Conservation (phyloP, 1,139 yeast species). For the Diutina scorzettiae region DNA sequence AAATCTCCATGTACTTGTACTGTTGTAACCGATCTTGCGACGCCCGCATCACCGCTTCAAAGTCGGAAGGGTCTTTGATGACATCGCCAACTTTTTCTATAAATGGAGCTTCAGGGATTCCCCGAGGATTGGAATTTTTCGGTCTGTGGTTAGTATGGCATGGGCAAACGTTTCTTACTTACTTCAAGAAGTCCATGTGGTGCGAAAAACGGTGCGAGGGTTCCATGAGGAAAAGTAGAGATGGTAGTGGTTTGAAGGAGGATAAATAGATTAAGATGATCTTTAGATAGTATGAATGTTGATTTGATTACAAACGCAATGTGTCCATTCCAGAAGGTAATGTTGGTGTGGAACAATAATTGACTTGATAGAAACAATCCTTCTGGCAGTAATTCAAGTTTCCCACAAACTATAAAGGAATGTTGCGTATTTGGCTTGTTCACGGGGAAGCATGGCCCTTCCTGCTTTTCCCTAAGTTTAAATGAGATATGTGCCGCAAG, state of each 20-base stretch:
- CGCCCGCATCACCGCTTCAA: slow-evolving; percentile 51
- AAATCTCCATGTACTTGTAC: slow-evolving; percentile 80
- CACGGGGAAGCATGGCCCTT: too few relatives aligned
- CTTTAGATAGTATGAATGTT: too few relatives aligned
- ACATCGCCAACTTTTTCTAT: slow-evolving; percentile 73
- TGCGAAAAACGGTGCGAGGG: not conserved
- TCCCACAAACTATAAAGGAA: too few relatives aligned
- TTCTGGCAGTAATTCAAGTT: too few relatives aligned
- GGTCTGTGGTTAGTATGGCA: slow-evolving; percentile 27
- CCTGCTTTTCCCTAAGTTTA: too few relatives aligned
- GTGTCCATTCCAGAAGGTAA: too few relatives aligned
- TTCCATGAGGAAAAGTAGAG: not conserved
- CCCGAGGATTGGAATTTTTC: slow-evolving; percentile 65
- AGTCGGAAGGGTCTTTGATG: slow-evolving; percentile 58
- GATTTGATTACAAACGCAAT: too few relatives aligned
- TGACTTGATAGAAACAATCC: too few relatives aligned
- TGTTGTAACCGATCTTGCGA: slow-evolving; percentile 75
- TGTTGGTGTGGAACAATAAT: too few relatives aligned
- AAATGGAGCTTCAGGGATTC: slow-evolving; percentile 95
- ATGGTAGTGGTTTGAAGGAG: not conserved
- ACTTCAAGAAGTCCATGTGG: slow-evolving; percentile 4
- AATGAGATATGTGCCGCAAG: too few relatives aligned
- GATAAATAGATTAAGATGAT: not conserved
- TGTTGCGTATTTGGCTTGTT: too few relatives aligned
- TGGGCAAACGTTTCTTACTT: not conserved